These are phyloP conservation scores for Fusarium neocosmosporiellum DNA, from an alignment of 2,329 filamentous ascomycete species.

Conservation along the genomic window DNA sequence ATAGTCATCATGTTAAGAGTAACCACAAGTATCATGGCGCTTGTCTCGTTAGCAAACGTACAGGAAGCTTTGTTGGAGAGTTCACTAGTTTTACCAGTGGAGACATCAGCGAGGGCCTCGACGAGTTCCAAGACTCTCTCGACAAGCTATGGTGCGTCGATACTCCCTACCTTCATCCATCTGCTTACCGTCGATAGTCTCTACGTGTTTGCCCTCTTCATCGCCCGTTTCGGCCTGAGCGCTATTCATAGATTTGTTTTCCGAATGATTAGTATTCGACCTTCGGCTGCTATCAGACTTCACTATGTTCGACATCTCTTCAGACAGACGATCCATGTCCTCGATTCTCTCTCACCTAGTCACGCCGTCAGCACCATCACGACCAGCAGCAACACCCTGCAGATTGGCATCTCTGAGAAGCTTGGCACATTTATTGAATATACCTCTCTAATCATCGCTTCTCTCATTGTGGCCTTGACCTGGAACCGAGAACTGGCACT, in stretches of 20 bases:
- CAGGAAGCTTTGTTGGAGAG: background rate
- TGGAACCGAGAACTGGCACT: conserved; percentile 65
- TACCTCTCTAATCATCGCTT: conserved; percentile 54
- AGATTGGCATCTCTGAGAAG: conserved; percentile 65
- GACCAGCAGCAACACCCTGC: conserved; percentile 62
- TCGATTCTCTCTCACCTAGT: conserved; percentile 62
- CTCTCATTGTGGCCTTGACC: conserved; percentile 62
- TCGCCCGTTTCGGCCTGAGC: background rate
- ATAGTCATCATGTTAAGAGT: too few species aligned
- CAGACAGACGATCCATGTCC: conserved; percentile 58
- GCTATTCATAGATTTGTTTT: conserved; percentile 53
- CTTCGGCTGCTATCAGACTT: conserved; percentile 61
- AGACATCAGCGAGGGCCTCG: background rate
- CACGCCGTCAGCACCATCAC: conserved; percentile 64
- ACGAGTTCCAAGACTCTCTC: background rate
- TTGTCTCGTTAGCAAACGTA: background rate
- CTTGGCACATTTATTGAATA: conserved; percentile 57
- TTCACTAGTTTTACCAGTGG: background rate
- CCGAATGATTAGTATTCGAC: conserved; percentile 60
- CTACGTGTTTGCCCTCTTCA: background rate
- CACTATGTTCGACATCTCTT: conserved; percentile 62
- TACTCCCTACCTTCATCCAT: background rate
- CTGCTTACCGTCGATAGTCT: background rate
- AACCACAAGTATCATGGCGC: background rate
- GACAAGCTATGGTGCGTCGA: background rate